Conservation (phyloP, 768 basidiomycete genomes). For the Phlebiopsis gigantea region DNA sequence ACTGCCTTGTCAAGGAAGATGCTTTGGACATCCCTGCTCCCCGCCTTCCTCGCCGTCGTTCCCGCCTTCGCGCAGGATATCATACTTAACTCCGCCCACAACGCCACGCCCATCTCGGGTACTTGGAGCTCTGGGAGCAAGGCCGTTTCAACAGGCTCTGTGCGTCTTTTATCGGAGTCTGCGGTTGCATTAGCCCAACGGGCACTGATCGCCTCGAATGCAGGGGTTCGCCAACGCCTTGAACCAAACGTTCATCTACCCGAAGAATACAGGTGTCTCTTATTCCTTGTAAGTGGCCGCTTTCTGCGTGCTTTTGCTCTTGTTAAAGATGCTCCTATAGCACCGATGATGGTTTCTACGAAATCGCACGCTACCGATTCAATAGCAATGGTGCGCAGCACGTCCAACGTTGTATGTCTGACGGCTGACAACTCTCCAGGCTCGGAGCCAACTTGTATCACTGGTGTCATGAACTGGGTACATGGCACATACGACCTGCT, state of each 20-base stretch:
- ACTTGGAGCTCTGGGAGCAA: conserved; percentile 85
- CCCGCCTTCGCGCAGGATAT: conserved; percentile 34
- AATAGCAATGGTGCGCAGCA: conserved; percentile 65
- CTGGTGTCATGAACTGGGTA: conserved; percentile 82
- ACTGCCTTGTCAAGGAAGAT: conserved; percentile 14
- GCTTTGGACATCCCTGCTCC: conserved; percentile 21
- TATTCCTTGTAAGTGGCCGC: conserved; percentile 74
- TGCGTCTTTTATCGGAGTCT: conserved; percentile 38
- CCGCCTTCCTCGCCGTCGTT: conserved; percentile 23
- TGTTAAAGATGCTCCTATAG: conserved; percentile 31
- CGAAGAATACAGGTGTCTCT: conserved; percentile 78
- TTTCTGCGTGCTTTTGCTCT: background rate
- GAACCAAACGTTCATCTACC: conserved; percentile 80
- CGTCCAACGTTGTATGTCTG: background rate
- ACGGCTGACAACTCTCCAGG: conserved; percentile 36
- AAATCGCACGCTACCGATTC: conserved; percentile 89
- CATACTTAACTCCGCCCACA: conserved; percentile 43
- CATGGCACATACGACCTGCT: conserved; percentile 74
- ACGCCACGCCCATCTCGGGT: conserved; percentile 65
- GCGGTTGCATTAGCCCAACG: conserved; percentile 3
- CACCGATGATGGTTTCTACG: conserved; percentile 72
- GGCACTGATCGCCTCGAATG: conserved; percentile 7
- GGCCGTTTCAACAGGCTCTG: conserved; percentile 74
- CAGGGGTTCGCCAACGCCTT: conserved; percentile 84
- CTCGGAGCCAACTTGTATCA: conserved; percentile 82